A percentile compares a stretch with the other conserved stretches of the same genome.
Evolutionary conservation across 352 stramenopile species (phyloP).

Genomic region (Phytopythium sindhum): DNA sequence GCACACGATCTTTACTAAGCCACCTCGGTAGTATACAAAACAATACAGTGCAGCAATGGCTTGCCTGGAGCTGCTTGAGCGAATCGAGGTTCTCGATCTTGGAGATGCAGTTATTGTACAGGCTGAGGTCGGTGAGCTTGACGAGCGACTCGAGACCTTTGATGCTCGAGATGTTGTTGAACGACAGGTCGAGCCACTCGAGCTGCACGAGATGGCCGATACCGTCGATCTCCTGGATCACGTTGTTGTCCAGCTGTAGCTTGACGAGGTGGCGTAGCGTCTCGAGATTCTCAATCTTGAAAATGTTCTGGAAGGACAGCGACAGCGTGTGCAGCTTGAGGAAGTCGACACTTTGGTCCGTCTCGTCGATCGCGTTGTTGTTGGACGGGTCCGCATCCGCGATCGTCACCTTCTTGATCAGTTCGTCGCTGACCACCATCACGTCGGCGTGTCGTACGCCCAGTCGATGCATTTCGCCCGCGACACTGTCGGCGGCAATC

Average conservation of each 20-base stretch:
- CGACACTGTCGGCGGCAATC: too few relatives aligned
- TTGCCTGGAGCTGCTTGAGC: slow-evolving; percentile 82
- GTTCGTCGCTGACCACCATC: slow-evolving; percentile 75
- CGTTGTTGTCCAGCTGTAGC: slow-evolving; percentile 95
- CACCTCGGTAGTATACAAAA: background rate
- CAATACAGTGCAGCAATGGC: too few relatives aligned
- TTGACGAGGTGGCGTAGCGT: slow-evolving; percentile 87
- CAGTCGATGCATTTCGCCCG: slow-evolving; percentile 58
- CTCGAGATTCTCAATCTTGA: slow-evolving; percentile 93
- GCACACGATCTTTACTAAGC: background rate
- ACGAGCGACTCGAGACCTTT: slow-evolving; percentile 89
- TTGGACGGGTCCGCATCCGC: slow-evolving; percentile 62
- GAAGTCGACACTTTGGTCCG: slow-evolving; percentile 66
- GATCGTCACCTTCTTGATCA: slow-evolving; percentile 65
- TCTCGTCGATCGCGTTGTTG: slow-evolving; percentile 68
- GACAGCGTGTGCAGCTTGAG: slow-evolving; percentile 70
- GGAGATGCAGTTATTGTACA: slow-evolving; percentile 94
- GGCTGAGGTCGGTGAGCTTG: slow-evolving; percentile 87
- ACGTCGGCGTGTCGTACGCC: slow-evolving; percentile 73
- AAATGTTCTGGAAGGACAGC: slow-evolving; percentile 92
- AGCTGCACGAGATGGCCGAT: slow-evolving; percentile 84
- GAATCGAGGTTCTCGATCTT: slow-evolving; percentile 89
- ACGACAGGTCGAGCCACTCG: slow-evolving; percentile 92
- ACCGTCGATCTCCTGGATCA: slow-evolving; percentile 90
- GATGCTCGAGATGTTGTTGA: slow-evolving; percentile 93